Conservation (phyloP, 768 basidiomycete genomes). For the Porphyrellus cyaneotinctus region DNA sequence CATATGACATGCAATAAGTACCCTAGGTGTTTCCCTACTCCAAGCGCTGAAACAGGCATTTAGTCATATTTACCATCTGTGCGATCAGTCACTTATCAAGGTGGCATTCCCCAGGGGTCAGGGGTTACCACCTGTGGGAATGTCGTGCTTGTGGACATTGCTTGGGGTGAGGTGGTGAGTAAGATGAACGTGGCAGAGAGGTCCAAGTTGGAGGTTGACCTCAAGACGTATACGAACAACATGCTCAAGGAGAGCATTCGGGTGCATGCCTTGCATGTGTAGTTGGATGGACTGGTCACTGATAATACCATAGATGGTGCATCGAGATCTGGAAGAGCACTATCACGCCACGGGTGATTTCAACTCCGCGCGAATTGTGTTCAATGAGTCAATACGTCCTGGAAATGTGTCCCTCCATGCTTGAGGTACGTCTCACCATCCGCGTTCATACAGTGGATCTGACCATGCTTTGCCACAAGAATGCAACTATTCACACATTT, state of each 20-base stretch:
- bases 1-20: too few relatives aligned
- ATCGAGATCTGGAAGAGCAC: slow-evolving; percentile 83
- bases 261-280: slow-evolving; percentile 41
- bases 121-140: slow-evolving; percentile 44
- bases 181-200: slow-evolving; percentile 68
- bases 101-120: slow-evolving; percentile 34
- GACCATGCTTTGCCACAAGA: slow-evolving; percentile 58
- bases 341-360: slow-evolving; percentile 73
- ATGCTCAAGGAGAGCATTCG: slow-evolving; percentile 99
- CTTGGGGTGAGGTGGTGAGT: slow-evolving; percentile 69
- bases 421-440: slow-evolving; percentile 52
- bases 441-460: neutral
- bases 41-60: slow-evolving; percentile 70
- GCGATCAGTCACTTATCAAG: slow-evolving; percentile 63
- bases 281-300: neutral
- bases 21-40: too few relatives aligned
- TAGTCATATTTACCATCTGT: slow-evolving; percentile 58
- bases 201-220: slow-evolving; percentile 85
- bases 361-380: slow-evolving; percentile 78
- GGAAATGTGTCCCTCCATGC: slow-evolving; percentile 82
- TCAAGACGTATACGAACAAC: slow-evolving; percentile 92
- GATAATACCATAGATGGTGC: slow-evolving; percentile 62
- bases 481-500: slow-evolving; percentile 78
- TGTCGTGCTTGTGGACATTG: slow-evolving; percentile 52
- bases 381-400: slow-evolving; percentile 88